Base-by-base conservation (phyloP, 345 rosid genomes). In the Cardamine chenopodiifolia region DNA sequence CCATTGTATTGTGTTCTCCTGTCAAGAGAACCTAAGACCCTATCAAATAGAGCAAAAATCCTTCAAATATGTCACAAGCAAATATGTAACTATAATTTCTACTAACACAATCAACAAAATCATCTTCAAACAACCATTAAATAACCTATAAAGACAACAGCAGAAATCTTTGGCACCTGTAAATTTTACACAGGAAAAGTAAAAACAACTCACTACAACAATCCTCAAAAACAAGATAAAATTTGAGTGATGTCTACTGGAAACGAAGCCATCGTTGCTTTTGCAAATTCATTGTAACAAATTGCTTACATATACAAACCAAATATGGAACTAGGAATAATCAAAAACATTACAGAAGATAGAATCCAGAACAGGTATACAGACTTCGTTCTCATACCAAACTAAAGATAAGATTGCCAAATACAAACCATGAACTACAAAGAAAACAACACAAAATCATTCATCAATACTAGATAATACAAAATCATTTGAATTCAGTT, bases 11-110 rank as follows among this genome's bases (percentile, higher is more conserved):
- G 49, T 64, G 19, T 44, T 62, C 34, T 23, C 66, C 47, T 20
- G 57, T 52, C 62, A 62, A 48, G 52, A 55, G 42, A 23, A 26
- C 25, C 25, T 6, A 52, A 71, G 61, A 48, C 37, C n/a, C n/a
- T n/a, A n/a, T n/a, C 44, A 67, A 31, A 73, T 19, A 71, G 66
- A 56, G 17, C 22, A 68, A 31, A 20, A 52, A 14, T 73, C 63
- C 39, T 32, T 32, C 72, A 14, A 42, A 71, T 31, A 29, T 47
- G 34, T 49, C 49, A 78, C 44, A 8, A 14, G 20, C 29, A 59
- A 56, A 26, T 50, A 49, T 18, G 34, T 29, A 50, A 61, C 31
- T 68, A 52, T 60, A 6, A 37, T 50, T 18, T 5, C n/a, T 3
- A 47, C 53, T 2, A 31, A 44, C 15, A 44, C 14, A 40, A 73